Conservation (phyloP, 1,284 basidiomycete species). For the Ceratobasidium papillatum region DNA sequence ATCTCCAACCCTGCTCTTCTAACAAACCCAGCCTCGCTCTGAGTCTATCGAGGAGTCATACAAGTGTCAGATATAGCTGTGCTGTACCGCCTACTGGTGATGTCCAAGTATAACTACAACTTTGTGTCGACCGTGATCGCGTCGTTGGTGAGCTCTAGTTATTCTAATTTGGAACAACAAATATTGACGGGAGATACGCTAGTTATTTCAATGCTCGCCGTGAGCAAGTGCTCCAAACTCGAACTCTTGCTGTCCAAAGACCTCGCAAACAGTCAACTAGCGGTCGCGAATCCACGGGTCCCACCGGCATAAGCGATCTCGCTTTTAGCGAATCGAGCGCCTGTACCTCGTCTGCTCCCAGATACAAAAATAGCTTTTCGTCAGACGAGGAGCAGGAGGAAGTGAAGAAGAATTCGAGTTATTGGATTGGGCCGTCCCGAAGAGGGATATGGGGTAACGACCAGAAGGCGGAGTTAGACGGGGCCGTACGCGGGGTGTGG, state of each 20-base stretch:
- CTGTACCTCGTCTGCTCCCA: constrained; percentile 30
- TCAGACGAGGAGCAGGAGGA: constrained; percentile 19
- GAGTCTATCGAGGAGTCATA: constrained; percentile 17
- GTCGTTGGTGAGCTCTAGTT: neutral
- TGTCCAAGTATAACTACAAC: constrained; percentile 28
- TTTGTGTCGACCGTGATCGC: constrained; percentile 16
- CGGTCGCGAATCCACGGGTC: neutral
- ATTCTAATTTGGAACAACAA: neutral
- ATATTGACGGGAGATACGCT: neutral
- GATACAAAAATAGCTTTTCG: constrained; percentile 26
- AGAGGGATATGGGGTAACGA: too few relatives aligned
- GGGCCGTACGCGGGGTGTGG: constrained; percentile 10
- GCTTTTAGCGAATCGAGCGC: constrained; percentile 10
- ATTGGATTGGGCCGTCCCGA: neutral
- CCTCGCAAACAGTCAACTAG: neutral
- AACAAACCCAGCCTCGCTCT: constrained; percentile 18
- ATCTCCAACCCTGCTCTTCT: constrained; percentile 21
- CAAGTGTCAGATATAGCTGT: constrained; percentile 23
- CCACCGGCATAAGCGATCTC: constrained; percentile 29
- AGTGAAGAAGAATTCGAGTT: neutral
- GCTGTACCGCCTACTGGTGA: constrained; percentile 30
- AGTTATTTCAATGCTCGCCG: constrained; percentile 31
- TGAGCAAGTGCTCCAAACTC: constrained; percentile 17
- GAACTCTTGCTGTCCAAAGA: neutral
- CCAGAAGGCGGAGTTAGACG: neutral